Conservation (phyloP, 1,284 basidiomycete genomes). For the Cryptococcus sp. region DNA sequence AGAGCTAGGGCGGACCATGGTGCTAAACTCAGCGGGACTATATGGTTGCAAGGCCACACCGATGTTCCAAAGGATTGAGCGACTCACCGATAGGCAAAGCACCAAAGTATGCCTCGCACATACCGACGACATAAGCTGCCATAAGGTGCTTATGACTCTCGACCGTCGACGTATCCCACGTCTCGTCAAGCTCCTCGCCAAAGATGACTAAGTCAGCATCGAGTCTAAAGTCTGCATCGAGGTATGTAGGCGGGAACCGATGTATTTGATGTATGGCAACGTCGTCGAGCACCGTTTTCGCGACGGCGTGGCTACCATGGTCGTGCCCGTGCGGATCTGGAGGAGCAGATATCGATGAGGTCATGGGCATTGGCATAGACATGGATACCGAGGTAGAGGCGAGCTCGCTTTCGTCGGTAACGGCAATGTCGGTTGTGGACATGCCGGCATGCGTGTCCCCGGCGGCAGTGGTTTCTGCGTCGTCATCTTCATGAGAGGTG, state of each 20-base stretch:
- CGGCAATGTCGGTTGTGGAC: background rate
- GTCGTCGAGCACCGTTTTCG: slow-evolving; percentile 39
- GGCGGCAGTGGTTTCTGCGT: background rate
- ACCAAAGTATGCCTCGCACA: slow-evolving; percentile 44
- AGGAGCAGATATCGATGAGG: slow-evolving; percentile 9
- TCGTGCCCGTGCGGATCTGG: background rate
- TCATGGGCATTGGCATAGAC: background rate
- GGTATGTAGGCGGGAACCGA: slow-evolving; percentile 42
- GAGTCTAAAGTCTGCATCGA: slow-evolving; percentile 44
- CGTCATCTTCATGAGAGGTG: slow-evolving; percentile 4
- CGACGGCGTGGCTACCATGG: slow-evolving; percentile 13
- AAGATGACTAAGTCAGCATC: slow-evolving; percentile 40
- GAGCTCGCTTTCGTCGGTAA: background rate
- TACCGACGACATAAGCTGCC: slow-evolving; percentile 34
- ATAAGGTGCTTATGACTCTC: slow-evolving; percentile 37
- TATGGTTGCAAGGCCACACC: background rate
- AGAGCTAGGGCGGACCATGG: slow-evolving; percentile 28
- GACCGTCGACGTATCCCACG: slow-evolving; percentile 34
- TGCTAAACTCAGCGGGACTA: background rate
- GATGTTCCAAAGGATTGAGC: background rate
- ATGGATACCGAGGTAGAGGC: background rate
- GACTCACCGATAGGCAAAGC: slow-evolving; percentile 42
- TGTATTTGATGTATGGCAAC: slow-evolving; percentile 40
- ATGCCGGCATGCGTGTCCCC: slow-evolving; percentile 6
- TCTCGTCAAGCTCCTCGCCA: slow-evolving; percentile 41